These are phyloP conservation scores for Colletotrichum camelliae DNA, from an alignment of 2,329 filamentous ascomycete genomes.

Conservation along the genomic window DNA sequence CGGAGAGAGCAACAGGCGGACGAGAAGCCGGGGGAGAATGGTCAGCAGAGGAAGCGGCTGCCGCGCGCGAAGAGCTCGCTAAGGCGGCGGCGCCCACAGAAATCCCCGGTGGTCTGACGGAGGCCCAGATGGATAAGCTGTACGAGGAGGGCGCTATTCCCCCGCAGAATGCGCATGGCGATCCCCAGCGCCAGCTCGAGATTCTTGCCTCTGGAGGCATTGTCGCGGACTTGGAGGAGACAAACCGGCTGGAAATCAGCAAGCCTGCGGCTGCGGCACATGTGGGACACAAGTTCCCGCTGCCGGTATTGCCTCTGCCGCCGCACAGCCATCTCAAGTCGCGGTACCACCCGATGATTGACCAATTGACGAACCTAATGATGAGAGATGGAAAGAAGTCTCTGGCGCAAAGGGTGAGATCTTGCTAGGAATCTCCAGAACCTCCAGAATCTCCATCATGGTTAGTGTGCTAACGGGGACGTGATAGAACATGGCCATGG, in stretches of 20 bases:
- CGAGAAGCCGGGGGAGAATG: constrained; percentile 3
- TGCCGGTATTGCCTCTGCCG: constrained; percentile 72
- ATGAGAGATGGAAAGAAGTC: constrained; percentile 93
- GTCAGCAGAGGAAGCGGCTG: constrained; percentile 15
- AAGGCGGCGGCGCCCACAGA: neutral
- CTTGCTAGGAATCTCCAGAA: neutral
- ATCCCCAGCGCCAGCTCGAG: constrained; percentile 31
- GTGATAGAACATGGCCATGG: constrained; percentile 78
- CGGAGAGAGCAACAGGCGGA: neutral
- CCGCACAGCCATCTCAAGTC: constrained; percentile 70
- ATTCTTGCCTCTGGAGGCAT: constrained; percentile 34
- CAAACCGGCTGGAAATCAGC: neutral
- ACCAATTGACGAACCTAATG: constrained; percentile 87
- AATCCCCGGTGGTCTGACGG: constrained; percentile 39
- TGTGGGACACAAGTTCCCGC: constrained; percentile 69
- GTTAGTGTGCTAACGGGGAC: neutral
- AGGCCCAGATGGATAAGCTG: constrained; percentile 49
- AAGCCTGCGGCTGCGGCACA: neutral
- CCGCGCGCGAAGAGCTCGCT: constrained; percentile 9
- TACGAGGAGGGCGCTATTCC: constrained; percentile 48
- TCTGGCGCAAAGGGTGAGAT: constrained; percentile 81
- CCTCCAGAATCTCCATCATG: no score
- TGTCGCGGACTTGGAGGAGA: constrained; percentile 20
- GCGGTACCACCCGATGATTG: constrained; percentile 84
- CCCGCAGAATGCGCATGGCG: constrained; percentile 25